These are phyloP conservation scores for Clonostachys solani DNA, from an alignment of 2,329 filamentous ascomycete genomes.

Conservation along the genomic window DNA sequence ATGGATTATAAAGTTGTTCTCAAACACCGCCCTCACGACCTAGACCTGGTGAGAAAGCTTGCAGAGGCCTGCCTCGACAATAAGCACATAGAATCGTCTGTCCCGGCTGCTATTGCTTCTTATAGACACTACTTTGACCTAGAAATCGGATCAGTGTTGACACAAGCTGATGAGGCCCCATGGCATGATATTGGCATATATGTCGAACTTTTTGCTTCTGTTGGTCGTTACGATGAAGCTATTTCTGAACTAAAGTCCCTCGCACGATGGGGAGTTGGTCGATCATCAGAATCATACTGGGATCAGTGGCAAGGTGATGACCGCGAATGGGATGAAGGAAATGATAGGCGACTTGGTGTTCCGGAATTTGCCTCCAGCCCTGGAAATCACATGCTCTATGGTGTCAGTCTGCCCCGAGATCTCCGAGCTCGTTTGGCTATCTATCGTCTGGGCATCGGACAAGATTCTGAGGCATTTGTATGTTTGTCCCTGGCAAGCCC, in stretches of 20 bases:
- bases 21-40: slow-evolving; percentile 46
- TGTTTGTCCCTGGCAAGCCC: slow-evolving; percentile 17
- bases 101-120: slow-evolving; percentile 36
- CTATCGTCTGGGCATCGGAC: slow-evolving; percentile 70
- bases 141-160: slow-evolving; percentile 22
- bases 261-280: slow-evolving; percentile 77
- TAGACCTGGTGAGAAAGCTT: slow-evolving; percentile 49
- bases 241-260: slow-evolving; percentile 67
- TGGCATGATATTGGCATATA: slow-evolving; percentile 90
- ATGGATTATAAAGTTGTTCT: slow-evolving; percentile 53
- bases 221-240: slow-evolving; percentile 60
- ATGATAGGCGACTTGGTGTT: slow-evolving; percentile 61
- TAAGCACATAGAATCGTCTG: slow-evolving; percentile 33
- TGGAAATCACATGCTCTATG: slow-evolving; percentile 57
- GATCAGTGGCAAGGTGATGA: slow-evolving; percentile 69
- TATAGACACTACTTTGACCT: slow-evolving; percentile 44
- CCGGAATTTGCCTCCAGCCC: slow-evolving; percentile 54
- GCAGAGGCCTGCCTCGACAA: slow-evolving; percentile 53
- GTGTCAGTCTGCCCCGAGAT: slow-evolving; percentile 71
- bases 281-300: slow-evolving; percentile 73
- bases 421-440: slow-evolving; percentile 80
- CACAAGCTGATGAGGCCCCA: slow-evolving; percentile 32
- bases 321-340: slow-evolving; percentile 80
- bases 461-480: slow-evolving; percentile 71
- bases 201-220: slow-evolving; percentile 70